These are phyloP conservation scores for Fusarium sp. DNA, from an alignment of 2,329 filamentous ascomycete genomes.

Conservation along the genomic window DNA sequence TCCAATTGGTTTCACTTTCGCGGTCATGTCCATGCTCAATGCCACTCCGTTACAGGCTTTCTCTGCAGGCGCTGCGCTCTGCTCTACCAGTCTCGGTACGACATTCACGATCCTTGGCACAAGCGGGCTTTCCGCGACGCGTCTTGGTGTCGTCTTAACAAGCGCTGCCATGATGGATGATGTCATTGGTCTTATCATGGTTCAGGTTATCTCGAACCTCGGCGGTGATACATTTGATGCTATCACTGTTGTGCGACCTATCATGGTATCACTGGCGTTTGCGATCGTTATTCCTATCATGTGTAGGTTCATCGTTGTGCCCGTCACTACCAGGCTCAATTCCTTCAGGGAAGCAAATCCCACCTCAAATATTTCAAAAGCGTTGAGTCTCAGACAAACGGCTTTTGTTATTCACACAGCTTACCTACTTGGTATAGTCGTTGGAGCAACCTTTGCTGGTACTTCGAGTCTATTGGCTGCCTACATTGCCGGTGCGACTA, in stretches of 20 bases:
- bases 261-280: slow-evolving; percentile 65
- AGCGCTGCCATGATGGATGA: slow-evolving; percentile 87
- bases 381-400: slow-evolving; percentile 51
- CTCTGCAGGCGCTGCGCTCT: slow-evolving; percentile 78
- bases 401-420: slow-evolving; percentile 62
- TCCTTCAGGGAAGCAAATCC: slow-evolving; percentile 44
- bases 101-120: slow-evolving; percentile 67
- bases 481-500: slow-evolving; percentile 70
- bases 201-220: slow-evolving; percentile 78
- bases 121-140: slow-evolving; percentile 58
- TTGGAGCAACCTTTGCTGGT: slow-evolving; percentile 68
- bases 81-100: slow-evolving; percentile 80
- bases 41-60: slow-evolving; percentile 73
- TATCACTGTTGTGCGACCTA: slow-evolving; percentile 57
- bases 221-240: slow-evolving; percentile 53
- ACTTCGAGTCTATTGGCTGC: slow-evolving; percentile 73
- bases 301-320: slow-evolving; percentile 61
- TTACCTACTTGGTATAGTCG: slow-evolving; percentile 63
- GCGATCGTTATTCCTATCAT: slow-evolving; percentile 60
- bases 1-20: slow-evolving; percentile 76
- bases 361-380: slow-evolving; percentile 33
- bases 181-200: slow-evolving; percentile 81
- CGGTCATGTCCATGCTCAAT: slow-evolving; percentile 62
- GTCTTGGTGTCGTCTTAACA: slow-evolving; percentile 72
- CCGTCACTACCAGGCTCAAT: slow-evolving; percentile 55